These are phyloP conservation scores for Ascochyta lentis DNA, from an alignment of 2,329 filamentous ascomycete genomes.

Conservation along the genomic window DNA sequence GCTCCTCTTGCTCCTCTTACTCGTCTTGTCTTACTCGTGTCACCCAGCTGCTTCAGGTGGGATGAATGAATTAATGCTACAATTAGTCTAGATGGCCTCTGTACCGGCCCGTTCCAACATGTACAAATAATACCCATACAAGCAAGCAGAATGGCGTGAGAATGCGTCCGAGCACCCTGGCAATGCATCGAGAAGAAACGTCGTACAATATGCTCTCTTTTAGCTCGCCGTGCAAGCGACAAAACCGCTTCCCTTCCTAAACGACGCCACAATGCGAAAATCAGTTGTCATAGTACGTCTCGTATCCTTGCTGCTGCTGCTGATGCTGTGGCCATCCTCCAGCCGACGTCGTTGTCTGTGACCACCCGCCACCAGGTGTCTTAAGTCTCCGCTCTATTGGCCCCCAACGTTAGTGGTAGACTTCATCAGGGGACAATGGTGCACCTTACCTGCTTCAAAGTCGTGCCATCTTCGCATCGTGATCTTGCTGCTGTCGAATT, in stretches of 20 bases:
- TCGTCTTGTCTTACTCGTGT: background rate
- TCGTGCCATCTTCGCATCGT: conserved; percentile 98
- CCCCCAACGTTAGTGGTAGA: conserved; percentile 35
- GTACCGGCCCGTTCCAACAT: conserved; percentile 12
- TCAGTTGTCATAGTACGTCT: conserved; percentile 50
- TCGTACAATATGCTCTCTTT: conserved; percentile 40
- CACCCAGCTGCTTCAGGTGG: background rate
- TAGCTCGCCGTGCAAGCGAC: conserved; percentile 28
- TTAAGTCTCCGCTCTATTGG: conserved; percentile 53
- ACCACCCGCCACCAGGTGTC: conserved; percentile 45
- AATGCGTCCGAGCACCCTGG: conserved; percentile 22
- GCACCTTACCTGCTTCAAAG: conserved; percentile 75
- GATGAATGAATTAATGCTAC: conserved; percentile 15
- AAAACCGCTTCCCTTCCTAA: conserved; percentile 29
- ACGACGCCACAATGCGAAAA: conserved; percentile 39
- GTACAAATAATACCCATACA: conserved; percentile 17
- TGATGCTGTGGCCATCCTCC: conserved; percentile 40
- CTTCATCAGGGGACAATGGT: conserved; percentile 21
- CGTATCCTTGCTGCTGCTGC: conserved; percentile 48
- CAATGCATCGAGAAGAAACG: conserved; percentile 38
- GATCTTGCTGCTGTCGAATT: conserved; percentile 98
- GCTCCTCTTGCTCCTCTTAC: too few relatives aligned
- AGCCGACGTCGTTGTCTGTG: conserved; percentile 44
- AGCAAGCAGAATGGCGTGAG: conserved; percentile 8
- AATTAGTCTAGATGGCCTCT: conserved; percentile 18